phyloP scores from a whole-genome alignment of 202 grass and related monocot species.

The Panicum hallii region DNA sequence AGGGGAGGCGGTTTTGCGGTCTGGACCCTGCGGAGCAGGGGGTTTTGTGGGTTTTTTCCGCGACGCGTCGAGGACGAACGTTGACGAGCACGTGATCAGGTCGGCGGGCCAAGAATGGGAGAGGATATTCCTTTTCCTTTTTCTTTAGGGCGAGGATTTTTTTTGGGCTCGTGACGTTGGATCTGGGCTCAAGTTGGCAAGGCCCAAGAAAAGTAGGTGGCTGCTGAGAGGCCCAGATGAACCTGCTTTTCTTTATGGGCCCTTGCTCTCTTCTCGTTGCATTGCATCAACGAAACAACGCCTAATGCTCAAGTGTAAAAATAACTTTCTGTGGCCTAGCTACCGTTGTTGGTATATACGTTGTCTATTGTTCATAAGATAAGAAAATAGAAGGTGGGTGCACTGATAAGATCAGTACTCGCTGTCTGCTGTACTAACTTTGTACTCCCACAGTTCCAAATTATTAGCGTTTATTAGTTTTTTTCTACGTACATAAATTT shows the following conservation, averaged over 20 bases:
- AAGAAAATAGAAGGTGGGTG: too few relatives aligned
- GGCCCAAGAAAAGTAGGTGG: background rate
- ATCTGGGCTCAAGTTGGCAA: background rate
- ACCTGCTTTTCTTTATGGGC: background rate
- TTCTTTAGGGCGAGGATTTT: background rate
- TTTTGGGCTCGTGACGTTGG: background rate
- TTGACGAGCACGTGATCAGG: background rate
- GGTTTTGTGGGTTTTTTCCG: background rate
- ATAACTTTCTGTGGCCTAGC: too few relatives aligned
- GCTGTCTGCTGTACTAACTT: too few relatives aligned
- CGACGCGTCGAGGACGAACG: background rate
- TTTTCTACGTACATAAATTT: too few relatives aligned
- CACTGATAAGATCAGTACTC: background rate
- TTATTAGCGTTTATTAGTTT: too few relatives aligned
- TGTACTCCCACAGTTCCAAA: too few relatives aligned
- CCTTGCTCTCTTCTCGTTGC: too few relatives aligned
- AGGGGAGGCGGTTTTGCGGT: background rate
- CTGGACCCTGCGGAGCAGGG: background rate
- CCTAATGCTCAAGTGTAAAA: too few relatives aligned
- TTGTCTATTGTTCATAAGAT: too few relatives aligned
- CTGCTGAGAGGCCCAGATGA: background rate
- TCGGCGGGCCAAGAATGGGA: background rate
- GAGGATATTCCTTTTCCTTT: too few relatives aligned
- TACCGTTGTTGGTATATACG: too few relatives aligned
- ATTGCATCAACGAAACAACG: too few relatives aligned